Evolutionary conservation across 2,329 filamentous ascomycete species (phyloP), one percentile per base, ranked within the genome.

Genomic region (Sporothrix euskadiensis): DNA sequence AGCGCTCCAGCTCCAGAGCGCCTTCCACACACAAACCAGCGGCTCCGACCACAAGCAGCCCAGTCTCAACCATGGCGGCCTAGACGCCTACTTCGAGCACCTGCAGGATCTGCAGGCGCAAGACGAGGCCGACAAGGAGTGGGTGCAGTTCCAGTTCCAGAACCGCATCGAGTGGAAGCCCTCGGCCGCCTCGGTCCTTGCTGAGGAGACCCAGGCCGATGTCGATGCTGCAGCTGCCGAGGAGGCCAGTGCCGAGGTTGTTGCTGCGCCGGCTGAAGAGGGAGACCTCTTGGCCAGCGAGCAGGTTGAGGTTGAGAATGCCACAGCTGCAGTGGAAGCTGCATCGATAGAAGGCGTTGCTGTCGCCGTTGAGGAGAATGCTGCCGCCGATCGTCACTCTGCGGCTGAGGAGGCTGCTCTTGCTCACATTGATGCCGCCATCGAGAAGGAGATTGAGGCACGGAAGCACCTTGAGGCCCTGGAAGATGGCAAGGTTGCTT

Each of bases 31-130:
- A 76, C 86, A 83, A 32, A 84, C 86, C 75, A 85, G 87, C 75
- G 83, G 86, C 76, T 81, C 85, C 74, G 90, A 92, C 76, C 85
- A 88, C 78, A 87, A 88, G 72, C 83, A 85, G 57, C 85, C 83
- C 76, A 81, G 80, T 74, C 78, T 78, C 22, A 83, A 80, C 73
- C 88, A 91, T 83, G 88, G 88, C 76, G 92, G 91, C 74, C 80
- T 98, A 86, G 94, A 94, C 75, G 94, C 93, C 78, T 98, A 97
- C 83, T 97, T 94, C 79, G 94, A 96, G 81, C 93, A 94, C 72
- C 92, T 96, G 85, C 94, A 95, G 82, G 91, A 92, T 81, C 88
- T 91, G 76, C 90, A 95, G 81, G 87, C 86, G 74, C 86, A 87
- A 69, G 91, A 88, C 49, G 90, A 91, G 78, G 84, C 72, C 57